Conservation (phyloP, 1,139 yeast species). For the Debaryomyces robertsiae region DNA sequence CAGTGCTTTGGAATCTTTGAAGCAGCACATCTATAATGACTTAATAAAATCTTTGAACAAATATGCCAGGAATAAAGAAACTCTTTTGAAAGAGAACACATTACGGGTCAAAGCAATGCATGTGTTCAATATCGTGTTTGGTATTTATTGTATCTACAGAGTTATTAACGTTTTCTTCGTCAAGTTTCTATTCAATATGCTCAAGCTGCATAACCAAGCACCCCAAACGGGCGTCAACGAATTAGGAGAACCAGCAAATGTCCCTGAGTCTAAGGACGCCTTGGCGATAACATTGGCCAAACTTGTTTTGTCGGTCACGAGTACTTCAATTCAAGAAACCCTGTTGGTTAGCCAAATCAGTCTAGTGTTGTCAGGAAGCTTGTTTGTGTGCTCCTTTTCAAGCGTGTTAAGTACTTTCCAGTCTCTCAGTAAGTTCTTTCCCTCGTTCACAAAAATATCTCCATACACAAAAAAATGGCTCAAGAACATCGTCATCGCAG, state of each 20-base stretch:
- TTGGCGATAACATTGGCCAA: slow-evolving; percentile 68
- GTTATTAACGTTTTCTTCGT: slow-evolving; percentile 49
- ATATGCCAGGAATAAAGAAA: slow-evolving; percentile 19
- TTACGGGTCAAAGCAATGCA: slow-evolving; percentile 10
- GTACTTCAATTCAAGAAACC: slow-evolving; percentile 43
- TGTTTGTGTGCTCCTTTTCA: slow-evolving; percentile 70
- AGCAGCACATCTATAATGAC: slow-evolving; percentile 34
- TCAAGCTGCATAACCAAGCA: neutral
- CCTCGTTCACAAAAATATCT: slow-evolving; percentile 29
- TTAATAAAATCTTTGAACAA: slow-evolving; percentile 23
- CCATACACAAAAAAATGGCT: slow-evolving; percentile 35
- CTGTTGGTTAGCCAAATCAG: slow-evolving; percentile 67
- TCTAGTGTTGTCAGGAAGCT: slow-evolving; percentile 61
- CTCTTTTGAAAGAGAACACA: slow-evolving; percentile 8
- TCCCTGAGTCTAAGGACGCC: slow-evolving; percentile 48
- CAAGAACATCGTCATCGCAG: slow-evolving; percentile 58
- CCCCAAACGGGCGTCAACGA: neutral
- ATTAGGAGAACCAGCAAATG: slow-evolving; percentile 21
- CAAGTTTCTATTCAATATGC: slow-evolving; percentile 33
- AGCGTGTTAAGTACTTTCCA: slow-evolving; percentile 57
- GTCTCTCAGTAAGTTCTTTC: slow-evolving; percentile 39
- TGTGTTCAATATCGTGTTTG: slow-evolving; percentile 38
- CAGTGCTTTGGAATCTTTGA: slow-evolving; percentile 31
- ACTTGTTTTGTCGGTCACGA: slow-evolving; percentile 32
- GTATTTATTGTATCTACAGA: slow-evolving; percentile 67